phyloP scores from a whole-genome alignment of 768 basidiomycete genomes.

The Hericium erinaceus region DNA sequence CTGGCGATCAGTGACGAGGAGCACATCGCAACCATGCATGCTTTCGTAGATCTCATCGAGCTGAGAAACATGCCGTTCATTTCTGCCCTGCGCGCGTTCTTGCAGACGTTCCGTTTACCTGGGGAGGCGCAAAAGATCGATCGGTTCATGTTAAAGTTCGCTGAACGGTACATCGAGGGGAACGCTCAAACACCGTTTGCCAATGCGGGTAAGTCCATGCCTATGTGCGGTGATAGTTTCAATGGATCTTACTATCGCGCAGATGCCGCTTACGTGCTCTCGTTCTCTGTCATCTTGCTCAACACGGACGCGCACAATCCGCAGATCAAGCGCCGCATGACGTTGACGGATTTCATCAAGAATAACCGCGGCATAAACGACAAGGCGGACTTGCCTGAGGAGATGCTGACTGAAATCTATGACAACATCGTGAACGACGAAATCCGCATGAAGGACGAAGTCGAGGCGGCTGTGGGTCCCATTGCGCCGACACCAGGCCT shows the following conservation, averaged over 20 bases:
- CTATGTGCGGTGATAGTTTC: not conserved
- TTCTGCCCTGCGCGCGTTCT: conserved; percentile 80
- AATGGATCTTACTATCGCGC: not conserved
- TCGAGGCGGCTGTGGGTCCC: conserved; percentile 46
- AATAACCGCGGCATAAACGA: conserved; percentile 98
- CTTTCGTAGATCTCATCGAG: conserved; percentile 89
- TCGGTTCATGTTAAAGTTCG: conserved; percentile 97
- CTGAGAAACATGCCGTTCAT: conserved; percentile 77
- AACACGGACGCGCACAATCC: conserved; percentile 98
- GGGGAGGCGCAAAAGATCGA: conserved; percentile 99
- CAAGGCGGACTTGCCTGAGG: conserved; percentile 78
- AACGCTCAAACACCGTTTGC: conserved; percentile 82
- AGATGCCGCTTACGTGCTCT: conserved; percentile 93
- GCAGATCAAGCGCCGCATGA: conserved; percentile 91
- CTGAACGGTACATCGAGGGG: conserved; percentile 88
- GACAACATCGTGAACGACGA: conserved; percentile 90
- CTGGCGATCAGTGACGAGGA: conserved; percentile 58
- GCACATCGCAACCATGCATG: conserved; percentile 93
- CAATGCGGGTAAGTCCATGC: conserved; percentile 68
- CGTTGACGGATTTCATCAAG: conserved; percentile 81
- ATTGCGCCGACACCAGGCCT: conserved; percentile 55
- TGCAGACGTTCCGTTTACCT: conserved; percentile 94
- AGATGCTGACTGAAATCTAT: conserved; percentile 66
- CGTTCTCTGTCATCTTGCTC: conserved; percentile 91
- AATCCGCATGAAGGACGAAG: conserved; percentile 98